Base-by-base conservation (phyloP, 2,329 filamentous ascomycete genomes). In the Sclerotinia trifoliorum region DNA sequence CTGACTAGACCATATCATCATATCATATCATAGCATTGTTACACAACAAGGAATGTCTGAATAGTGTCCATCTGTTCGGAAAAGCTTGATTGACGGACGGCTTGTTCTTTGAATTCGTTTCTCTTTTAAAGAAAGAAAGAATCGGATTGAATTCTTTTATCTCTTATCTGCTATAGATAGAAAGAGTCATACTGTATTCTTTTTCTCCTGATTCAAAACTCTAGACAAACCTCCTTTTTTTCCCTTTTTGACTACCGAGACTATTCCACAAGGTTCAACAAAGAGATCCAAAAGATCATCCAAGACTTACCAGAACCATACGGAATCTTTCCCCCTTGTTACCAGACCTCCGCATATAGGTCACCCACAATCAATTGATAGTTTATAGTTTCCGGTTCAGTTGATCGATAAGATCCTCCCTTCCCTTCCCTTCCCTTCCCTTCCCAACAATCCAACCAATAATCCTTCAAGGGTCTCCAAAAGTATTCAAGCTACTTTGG, bases 241-340 rank as follows among this genome's bases (percentile, higher is more conserved):
- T 35, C 17, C 54, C 39, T 42, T 42, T 39, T 39, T 15, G 57
- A 61, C 58, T 61, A 61, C 58, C 58, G 58, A 61, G 58, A 61
- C 26, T 26, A 32, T 6, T 26, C 8, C 57, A 26, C 17, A n/a
- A 29, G 24, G 24, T n/a, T 48, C 42, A 61, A 48, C 57, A 46
- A 61, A 48, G 57, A 61, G 24, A n/a, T 61, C 32, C 19, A 21
- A 26, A 17, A 19, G 39, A 42, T 42, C 39, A 42, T 42, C 39
- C 39, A 42, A 15, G 39, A 42, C 39, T 29, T 54, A 29, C 26
- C 2, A 44, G 17, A 58, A 19, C 8, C 29, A 32, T n/a, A 49
- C 21, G 48, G 21, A 49, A n/a, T 49, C 48, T 24, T 11, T 49
- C 11, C 48, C 48, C 48, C 21, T 49, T 42, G 15, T 17, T 55